These are phyloP conservation scores for Capsicum baccatum DNA, from an alignment of 257 asterid species.

Conservation along the genomic window DNA sequence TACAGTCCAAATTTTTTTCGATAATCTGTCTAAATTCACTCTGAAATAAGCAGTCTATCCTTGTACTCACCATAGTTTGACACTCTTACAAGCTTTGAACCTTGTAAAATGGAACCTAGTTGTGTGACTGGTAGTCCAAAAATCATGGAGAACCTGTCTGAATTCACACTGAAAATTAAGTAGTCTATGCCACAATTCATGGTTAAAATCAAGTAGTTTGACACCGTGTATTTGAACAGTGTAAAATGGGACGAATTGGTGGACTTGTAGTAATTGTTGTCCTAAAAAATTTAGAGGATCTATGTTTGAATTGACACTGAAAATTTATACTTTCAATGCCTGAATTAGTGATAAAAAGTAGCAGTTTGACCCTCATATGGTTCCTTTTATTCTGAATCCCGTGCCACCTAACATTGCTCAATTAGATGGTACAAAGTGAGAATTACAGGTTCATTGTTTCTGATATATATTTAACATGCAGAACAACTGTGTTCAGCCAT, in stretches of 20 bases:
- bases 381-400: not conserved
- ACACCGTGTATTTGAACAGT: not conserved
- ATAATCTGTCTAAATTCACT: too few species aligned
- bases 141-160: not conserved
- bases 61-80: too few species aligned
- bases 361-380: not conserved
- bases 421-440: not conserved
- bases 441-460: not conserved
- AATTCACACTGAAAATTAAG: not conserved
- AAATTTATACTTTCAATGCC: not conserved
- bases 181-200: not conserved
- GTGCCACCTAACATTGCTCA: not conserved
- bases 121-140: too few species aligned
- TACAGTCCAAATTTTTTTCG: too few species aligned
- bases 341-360: not conserved
- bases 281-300: not conserved
- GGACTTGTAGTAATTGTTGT: too few species aligned
- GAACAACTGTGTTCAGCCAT: slow-evolving; percentile 63
- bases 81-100: too few species aligned
- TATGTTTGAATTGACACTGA: not conserved
- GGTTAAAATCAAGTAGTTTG: not conserved
- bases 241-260: too few species aligned
- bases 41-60: too few species aligned
- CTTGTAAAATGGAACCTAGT: too few species aligned
- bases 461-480: slow-evolving; percentile 32